Base-by-base conservation (phyloP, 148 eudicot species). In the Salicornia ramosissima region DNA sequence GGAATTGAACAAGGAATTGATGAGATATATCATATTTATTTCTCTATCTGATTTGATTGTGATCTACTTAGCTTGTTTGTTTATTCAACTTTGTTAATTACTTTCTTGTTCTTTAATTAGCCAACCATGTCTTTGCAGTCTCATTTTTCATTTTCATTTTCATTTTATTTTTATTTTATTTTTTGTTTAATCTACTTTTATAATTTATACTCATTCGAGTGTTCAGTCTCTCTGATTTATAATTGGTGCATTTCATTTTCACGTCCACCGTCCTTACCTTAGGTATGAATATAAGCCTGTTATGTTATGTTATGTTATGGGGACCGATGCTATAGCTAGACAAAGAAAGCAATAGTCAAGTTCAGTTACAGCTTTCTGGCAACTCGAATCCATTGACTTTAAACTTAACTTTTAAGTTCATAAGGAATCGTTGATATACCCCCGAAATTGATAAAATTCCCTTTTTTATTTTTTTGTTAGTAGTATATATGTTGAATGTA, bases 281-380 rank as follows among this genome's bases (percentile, higher is more conserved):
- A n/a, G n/a, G n/a, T n/a, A n/a, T n/a, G n/a, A n/a, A n/a, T n/a
- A n/a, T n/a, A n/a, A n/a, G n/a, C n/a, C n/a, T n/a, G n/a, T n/a
- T 22, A 10, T 62, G 65, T 21, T 36, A 31, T 31, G 13, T 59
- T 40, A 59, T 39, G 26, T 22, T 22, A 2, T 11, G 28, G 47
- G 29, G 47, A 62, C 28, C 36, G 29, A 62, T 39, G 47, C 18
- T 62, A 36, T 46, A 62, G 47, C 18, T 62, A 36, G 65, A 62
- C 39, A 62, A 36, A 36, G 65, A 62, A 62, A 62, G 47, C 47
- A 21, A 16, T 62, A n/a, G 65, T 62, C 65, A 36, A 62, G 39
- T 62, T 61, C 5, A 3, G 28, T 19, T 39, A 10, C 7, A 62
- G 16, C 65, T 36, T 36, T 62, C 12, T 36, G 16, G 15, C 29